Percentiles rank a stretch among this genome's conserved stretches.
phyloP scores from a whole-genome alignment of 768 basidiomycete species.

The Lactarius psammicola region DNA sequence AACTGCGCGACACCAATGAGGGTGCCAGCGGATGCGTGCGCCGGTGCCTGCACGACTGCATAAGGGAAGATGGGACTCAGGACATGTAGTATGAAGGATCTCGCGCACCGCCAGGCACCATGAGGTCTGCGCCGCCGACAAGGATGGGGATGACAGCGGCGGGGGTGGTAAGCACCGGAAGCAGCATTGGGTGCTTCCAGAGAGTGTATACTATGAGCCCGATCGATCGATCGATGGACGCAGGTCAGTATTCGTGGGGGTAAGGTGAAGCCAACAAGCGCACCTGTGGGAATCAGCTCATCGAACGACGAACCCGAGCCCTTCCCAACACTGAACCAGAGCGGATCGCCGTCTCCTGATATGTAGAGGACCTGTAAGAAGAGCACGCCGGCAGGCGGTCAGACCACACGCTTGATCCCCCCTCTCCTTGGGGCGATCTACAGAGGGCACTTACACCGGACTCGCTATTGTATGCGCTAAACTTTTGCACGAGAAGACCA shows the following conservation, averaged over 20 bases:
- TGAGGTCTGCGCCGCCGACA: constrained; percentile 76
- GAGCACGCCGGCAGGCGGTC: background rate
- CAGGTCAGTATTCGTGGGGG: too few species aligned
- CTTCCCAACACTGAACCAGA: constrained; percentile 78
- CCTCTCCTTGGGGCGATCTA: background rate
- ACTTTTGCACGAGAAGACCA: constrained; percentile 65
- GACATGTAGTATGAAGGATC: background rate
- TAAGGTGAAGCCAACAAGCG: constrained; percentile 8
- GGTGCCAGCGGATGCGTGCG: constrained; percentile 44
- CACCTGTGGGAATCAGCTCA: constrained; percentile 69
- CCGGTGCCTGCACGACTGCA: constrained; percentile 59
- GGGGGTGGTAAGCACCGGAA: constrained; percentile 70
- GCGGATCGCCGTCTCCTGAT: constrained; percentile 61
- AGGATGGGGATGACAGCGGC: constrained; percentile 67
- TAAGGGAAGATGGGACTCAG: constrained; percentile 15
- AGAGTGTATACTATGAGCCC: constrained; percentile 63
- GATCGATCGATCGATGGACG: background rate
- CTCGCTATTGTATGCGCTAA: constrained; percentile 61
- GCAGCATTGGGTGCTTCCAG: constrained; percentile 67
- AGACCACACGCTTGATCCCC: background rate
- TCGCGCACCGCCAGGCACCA: constrained; percentile 79
- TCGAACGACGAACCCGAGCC: constrained; percentile 41
- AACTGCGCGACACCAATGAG: constrained; percentile 63
- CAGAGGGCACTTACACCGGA: constrained; percentile 53
- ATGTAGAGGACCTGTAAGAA: constrained; percentile 57